Base-by-base conservation (phyloP, 257 asterid species). In the Nicotiana knightiana region DNA sequence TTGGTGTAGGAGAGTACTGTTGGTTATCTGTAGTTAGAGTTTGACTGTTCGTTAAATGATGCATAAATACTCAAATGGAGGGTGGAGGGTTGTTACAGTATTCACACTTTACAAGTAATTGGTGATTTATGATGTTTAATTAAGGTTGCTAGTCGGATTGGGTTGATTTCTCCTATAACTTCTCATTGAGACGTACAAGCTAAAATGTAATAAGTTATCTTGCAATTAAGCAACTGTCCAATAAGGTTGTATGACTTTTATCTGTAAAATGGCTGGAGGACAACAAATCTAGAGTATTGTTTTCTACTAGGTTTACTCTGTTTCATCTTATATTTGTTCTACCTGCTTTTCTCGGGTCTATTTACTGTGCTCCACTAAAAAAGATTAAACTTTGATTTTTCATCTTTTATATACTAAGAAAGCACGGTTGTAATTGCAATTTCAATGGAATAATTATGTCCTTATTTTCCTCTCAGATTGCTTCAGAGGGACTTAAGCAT, bases 401-500 rank as follows among this genome's bases (percentile, higher is more conserved):
- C 13, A 6, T 39, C 37, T 46, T 10, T 71, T 24, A 39, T 12
- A 48, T 24, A 53, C 58, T 3, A 21, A 24, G 15, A 8, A 13
- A n/a, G 2, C 48, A 12, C 13, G 3, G 3, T 73, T 73, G 9
- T 3, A 13, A 3, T 0, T 73, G 26, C 24, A 1, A 10, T 48
- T 73, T 48, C 26, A 51, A 10, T 4, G 61, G 12, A 26, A 26
- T 15, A 3, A 26, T 73, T 51, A 58, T 26, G 30, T 53, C 58
- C 18, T 51, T 35, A 1, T 48, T 7, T 51, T 68, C 32, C 68
- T 65, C 9, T 43, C 81, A 87, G 88, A 85, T 85, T 81, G 86
- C 90, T 43, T 87, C 90, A 46, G 90, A 87, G 46, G 90, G 90
- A 54, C 82, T 87, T 35, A 85, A 87, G 81, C 88, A 87, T 62